Evolutionary conservation across 2,329 filamentous ascomycete genomes (phyloP).

Genomic region (Tolypocladium pustulatum): DNA sequence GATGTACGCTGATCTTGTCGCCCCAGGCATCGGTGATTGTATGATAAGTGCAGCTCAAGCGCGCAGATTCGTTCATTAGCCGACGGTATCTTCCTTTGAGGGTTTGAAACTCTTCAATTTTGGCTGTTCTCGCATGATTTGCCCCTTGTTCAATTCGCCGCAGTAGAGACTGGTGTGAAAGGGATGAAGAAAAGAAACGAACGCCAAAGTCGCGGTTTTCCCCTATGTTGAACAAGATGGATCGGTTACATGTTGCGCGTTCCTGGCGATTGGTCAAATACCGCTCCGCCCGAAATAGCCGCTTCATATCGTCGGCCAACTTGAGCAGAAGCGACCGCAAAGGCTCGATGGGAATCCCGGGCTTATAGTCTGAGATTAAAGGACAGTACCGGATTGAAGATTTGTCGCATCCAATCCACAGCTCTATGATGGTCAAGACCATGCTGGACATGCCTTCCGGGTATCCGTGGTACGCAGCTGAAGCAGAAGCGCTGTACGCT

Average conservation of each 20-base stretch:
- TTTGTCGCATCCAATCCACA: constrained; percentile 38
- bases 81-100: not conserved
- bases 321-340: not conserved
- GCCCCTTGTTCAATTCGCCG: not conserved
- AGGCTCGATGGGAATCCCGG: not conserved
- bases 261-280: not conserved
- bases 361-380: not conserved
- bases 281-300: not conserved
- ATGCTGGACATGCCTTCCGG: constrained; percentile 38
- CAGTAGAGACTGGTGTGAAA: not conserved
- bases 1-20: not conserved
- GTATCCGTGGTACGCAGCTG: constrained; percentile 21
- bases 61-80: not conserved
- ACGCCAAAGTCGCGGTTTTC: not conserved
- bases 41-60: not conserved
- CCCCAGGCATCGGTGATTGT: not conserved
- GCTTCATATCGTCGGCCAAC: not conserved
- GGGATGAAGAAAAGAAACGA: not conserved
- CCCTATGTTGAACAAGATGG: not conserved
- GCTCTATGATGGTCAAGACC: constrained; percentile 39
- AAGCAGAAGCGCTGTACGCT: constrained; percentile 19
- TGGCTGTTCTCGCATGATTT: not conserved
- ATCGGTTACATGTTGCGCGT: not conserved
- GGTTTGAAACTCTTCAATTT: not conserved
- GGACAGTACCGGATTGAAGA: not conserved